These are phyloP conservation scores for Aphanomyces euteiches DNA, from an alignment of 352 stramenopile genomes.

Conservation along the genomic window DNA sequence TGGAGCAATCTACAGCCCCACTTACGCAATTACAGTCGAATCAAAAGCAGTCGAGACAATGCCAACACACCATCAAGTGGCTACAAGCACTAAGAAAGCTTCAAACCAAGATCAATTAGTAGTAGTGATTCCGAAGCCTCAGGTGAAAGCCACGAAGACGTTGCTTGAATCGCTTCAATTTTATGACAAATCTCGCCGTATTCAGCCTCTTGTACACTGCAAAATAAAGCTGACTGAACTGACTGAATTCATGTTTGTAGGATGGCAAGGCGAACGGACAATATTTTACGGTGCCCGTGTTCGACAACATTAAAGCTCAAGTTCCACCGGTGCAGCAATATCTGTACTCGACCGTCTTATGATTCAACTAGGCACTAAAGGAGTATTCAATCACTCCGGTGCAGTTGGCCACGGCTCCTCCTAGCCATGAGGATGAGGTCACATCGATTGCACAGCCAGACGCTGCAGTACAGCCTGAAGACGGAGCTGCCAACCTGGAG, in stretches of 20 bases:
- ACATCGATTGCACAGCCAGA: too few species aligned
- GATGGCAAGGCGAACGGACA: not conserved
- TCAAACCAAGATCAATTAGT: slow-evolving; percentile 29
- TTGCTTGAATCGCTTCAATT: slow-evolving; percentile 52
- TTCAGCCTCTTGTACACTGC: slow-evolving; percentile 41
- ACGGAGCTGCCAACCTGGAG: slow-evolving; percentile 35
- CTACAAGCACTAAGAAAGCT: not conserved
- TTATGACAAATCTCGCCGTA: slow-evolving; percentile 78
- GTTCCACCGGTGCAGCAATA: not conserved
- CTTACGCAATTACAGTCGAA: slow-evolving; percentile 23
- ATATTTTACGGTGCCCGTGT: slow-evolving; percentile 57
- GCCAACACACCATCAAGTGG: not conserved
- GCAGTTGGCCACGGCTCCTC: too few species aligned
- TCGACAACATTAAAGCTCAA: slow-evolving; percentile 35
- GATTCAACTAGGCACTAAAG: too few species aligned
- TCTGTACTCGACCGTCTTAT: too few species aligned
- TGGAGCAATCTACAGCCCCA: slow-evolving; percentile 67
- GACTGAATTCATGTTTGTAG: too few species aligned
- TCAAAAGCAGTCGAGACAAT: not conserved
- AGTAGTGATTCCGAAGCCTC: slow-evolving; percentile 47
- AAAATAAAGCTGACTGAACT: too few species aligned
- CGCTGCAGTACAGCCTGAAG: too few species aligned
- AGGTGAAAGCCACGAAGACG: slow-evolving; percentile 79
- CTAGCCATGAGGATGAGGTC: too few species aligned
- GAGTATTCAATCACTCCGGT: too few species aligned